These are phyloP conservation scores for Globisporangium emineosum DNA, from an alignment of 352 stramenopile species.

Conservation along the genomic window DNA sequence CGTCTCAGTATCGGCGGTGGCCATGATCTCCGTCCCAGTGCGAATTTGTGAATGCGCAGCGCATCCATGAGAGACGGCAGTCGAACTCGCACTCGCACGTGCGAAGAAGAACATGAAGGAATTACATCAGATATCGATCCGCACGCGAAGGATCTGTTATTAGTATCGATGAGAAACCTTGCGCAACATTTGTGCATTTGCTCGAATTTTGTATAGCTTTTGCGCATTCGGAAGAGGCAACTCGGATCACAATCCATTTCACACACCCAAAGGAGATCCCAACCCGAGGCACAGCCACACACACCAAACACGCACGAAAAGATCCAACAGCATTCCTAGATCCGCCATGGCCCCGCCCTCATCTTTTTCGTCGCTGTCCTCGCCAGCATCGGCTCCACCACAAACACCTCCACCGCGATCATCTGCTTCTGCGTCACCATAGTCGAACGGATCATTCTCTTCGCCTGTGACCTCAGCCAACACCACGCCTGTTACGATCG, in stretches of 20 bases:
- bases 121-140: too few species aligned
- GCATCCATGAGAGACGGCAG: too few species aligned
- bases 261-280: neutral
- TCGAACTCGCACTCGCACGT: too few species aligned
- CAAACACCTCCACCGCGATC: neutral
- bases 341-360: constrained; percentile 9
- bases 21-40: too few species aligned
- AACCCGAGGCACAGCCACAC: neutral
- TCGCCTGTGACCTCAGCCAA: constrained; percentile 2
- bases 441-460: neutral
- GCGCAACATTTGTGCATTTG: too few species aligned
- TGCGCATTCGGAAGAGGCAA: too few species aligned
- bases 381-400: neutral
- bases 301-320: constrained; percentile 7
- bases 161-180: too few species aligned
- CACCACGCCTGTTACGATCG: neutral
- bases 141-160: too few species aligned
- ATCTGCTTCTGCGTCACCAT: neutral
- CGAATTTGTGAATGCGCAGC: too few species aligned
- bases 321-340: constrained; percentile 11
- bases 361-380: neutral
- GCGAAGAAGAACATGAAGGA: too few species aligned
- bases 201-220: neutral
- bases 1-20: too few species aligned
- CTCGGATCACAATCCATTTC: constrained; percentile 4